Evolutionary conservation across 2,329 filamentous ascomycete species (phyloP).

Genomic region (Pseudogymnoascus sp.): DNA sequence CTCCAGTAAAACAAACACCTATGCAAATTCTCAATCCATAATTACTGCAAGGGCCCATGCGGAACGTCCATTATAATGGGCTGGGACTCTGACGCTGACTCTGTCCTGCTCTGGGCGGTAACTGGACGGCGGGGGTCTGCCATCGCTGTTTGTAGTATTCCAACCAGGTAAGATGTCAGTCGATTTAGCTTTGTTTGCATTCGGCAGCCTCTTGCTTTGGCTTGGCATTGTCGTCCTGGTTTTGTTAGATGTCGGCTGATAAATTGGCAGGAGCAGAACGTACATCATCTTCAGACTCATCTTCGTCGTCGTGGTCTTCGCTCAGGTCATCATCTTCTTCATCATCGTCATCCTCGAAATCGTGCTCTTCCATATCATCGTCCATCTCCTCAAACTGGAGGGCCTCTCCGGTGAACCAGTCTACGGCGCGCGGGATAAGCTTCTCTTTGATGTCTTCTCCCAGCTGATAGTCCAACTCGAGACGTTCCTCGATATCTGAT

Average conservation of each 20-base stretch:
- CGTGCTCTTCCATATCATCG: constrained; percentile 71
- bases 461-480: constrained; percentile 97
- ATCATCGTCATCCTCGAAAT: constrained; percentile 76
- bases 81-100: background rate
- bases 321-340: constrained; percentile 83
- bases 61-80: constrained; percentile 3
- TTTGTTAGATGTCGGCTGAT: background rate
- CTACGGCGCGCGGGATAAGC: constrained; percentile 93
- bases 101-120: constrained; percentile 11
- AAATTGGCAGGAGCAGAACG: constrained; percentile 24
- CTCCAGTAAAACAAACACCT: constrained; percentile 11
- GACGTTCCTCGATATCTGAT: constrained; percentile 90
- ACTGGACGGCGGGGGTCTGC: background rate
- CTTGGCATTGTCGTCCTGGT: constrained; percentile 77
- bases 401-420: constrained; percentile 99
- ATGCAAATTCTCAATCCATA: constrained; percentile 11
- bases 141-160: constrained; percentile 8
- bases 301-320: constrained; percentile 70
- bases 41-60: constrained; percentile 7
- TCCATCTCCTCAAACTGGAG: constrained; percentile 92
- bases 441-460: constrained; percentile 99
- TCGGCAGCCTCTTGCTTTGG: constrained; percentile 90
- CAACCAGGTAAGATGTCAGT: constrained; percentile 13
- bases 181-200: constrained; percentile 81
- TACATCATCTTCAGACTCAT: constrained; percentile 72